phyloP scores from a whole-genome alignment of 768 basidiomycete species.

The Tulasnella sp. region DNA sequence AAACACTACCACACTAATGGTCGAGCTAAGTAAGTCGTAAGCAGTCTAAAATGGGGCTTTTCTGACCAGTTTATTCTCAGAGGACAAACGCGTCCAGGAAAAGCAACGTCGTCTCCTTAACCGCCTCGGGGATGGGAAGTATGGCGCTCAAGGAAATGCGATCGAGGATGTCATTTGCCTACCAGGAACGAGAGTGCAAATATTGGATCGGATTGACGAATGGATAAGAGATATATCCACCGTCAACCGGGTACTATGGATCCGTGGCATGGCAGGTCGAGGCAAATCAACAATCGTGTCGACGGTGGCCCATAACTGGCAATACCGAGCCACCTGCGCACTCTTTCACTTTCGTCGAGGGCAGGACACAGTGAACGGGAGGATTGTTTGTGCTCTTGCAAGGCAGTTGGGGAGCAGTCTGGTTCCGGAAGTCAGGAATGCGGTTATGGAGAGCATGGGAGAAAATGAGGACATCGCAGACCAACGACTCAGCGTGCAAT shows the following conservation, averaged over 20 bases:
- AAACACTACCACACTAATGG: not conserved
- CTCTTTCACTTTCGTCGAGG: not conserved
- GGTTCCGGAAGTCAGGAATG: not conserved
- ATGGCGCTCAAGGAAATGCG: constrained; percentile 94
- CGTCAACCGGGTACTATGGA: not conserved
- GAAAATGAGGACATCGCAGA: not conserved
- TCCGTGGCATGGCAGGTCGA: not conserved
- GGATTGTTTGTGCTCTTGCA: not conserved
- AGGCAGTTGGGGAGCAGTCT: not conserved
- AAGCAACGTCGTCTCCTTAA: constrained; percentile 82
- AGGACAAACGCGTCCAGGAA: not conserved
- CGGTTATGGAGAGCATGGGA: not conserved
- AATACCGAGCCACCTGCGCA: not conserved
- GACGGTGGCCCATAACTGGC: not conserved
- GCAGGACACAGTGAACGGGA: not conserved
- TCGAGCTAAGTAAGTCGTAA: constrained; percentile 94
- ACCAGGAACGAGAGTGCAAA: not conserved
- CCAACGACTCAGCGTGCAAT: not conserved
- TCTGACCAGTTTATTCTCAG: not conserved
- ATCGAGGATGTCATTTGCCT: constrained; percentile 35
- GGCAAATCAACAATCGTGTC: not conserved
- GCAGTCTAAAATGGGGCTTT: constrained; percentile 55
- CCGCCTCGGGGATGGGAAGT: constrained; percentile 96
- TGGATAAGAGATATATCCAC: not conserved
- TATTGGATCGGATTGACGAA: not conserved